Evolutionary conservation across 495 filamentous ascomycete genomes (phyloP).

Genomic region (Zalerion maritima): DNA sequence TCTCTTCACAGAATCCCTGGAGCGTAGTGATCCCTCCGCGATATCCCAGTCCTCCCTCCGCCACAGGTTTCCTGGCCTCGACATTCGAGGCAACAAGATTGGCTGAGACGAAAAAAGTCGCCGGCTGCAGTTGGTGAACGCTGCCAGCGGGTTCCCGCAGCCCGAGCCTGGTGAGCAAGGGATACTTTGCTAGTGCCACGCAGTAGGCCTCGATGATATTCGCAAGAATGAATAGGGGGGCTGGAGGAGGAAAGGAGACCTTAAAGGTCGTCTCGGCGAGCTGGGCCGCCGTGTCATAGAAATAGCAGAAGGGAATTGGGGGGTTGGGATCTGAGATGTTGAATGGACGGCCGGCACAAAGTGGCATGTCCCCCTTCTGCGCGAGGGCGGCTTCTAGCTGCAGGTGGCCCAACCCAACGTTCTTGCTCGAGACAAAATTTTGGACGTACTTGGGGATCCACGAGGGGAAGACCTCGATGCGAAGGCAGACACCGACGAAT

Average conservation of each 20-base stretch:
- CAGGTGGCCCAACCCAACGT: slow-evolving; percentile 42
- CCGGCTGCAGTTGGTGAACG: slow-evolving; percentile 36
- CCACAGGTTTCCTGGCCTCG: slow-evolving; percentile 24
- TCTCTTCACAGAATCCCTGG: slow-evolving; percentile 37
- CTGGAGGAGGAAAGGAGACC: slow-evolving; percentile 20
- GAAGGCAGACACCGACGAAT: slow-evolving; percentile 27
- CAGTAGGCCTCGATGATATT: slow-evolving; percentile 32
- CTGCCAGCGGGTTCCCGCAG: slow-evolving; percentile 28
- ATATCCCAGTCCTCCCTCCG: slow-evolving; percentile 38
- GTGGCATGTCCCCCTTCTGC: slow-evolving; percentile 19
- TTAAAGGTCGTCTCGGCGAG: slow-evolving; percentile 16
- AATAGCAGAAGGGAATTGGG: slow-evolving; percentile 17
- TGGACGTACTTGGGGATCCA: slow-evolving; percentile 38
- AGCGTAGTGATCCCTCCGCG: slow-evolving; percentile 33
- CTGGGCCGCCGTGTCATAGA: slow-evolving; percentile 12
- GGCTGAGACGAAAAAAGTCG: slow-evolving; percentile 36
- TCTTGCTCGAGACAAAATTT: slow-evolving; percentile 39
- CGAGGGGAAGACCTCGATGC: slow-evolving; percentile 15
- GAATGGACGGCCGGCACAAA: slow-evolving; percentile 28
- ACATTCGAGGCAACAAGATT: slow-evolving; percentile 35
- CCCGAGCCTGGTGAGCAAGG: slow-evolving; percentile 24
- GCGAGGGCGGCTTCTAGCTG: slow-evolving; percentile 39
- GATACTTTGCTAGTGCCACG: slow-evolving; percentile 24
- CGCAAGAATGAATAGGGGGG: slow-evolving; percentile 30
- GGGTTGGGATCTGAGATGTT: slow-evolving; percentile 23